Conservation (phyloP, 2,329 filamentous ascomycete genomes). For the Penicillium rolfsii region DNA sequence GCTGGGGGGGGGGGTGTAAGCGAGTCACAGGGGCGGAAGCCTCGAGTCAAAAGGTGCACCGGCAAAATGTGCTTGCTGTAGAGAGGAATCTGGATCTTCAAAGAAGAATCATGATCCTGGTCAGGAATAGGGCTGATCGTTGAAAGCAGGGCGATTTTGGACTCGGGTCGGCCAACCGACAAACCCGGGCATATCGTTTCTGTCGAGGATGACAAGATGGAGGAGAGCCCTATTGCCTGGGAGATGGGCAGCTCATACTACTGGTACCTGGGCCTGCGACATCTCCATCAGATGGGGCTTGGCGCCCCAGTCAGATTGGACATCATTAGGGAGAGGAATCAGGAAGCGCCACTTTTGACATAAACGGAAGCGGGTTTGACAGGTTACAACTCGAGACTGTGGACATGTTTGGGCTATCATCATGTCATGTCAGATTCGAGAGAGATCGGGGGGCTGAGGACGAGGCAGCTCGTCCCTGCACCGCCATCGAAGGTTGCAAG, state of each 20-base stretch:
- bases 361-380: neutral
- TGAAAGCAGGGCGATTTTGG: neutral
- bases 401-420: neutral
- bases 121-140: neutral
- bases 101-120: neutral
- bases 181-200: neutral
- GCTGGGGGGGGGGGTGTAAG: slow-evolving; percentile 25
- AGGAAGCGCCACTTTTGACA: slow-evolving; percentile 21
- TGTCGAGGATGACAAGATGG: neutral
- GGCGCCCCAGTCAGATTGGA: slow-evolving; percentile 25
- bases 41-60: neutral
- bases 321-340: slow-evolving; percentile 28
- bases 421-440: neutral
- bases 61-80: neutral
- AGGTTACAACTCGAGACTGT: too few species aligned
- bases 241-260: slow-evolving; percentile 17
- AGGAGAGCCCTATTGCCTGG: slow-evolving; percentile 10
- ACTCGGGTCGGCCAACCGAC: neutral
- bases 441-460: neutral
- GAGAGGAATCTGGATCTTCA: neutral
- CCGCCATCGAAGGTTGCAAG: slow-evolving; percentile 1
- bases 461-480: neutral
- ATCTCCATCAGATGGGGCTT: slow-evolving; percentile 13
- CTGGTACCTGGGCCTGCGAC: slow-evolving; percentile 6
- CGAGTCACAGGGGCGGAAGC: slow-evolving; percentile 22